Evolutionary conservation across 2,329 filamentous ascomycete species (phyloP).

Genomic region (Trichoderma simmonsii): DNA sequence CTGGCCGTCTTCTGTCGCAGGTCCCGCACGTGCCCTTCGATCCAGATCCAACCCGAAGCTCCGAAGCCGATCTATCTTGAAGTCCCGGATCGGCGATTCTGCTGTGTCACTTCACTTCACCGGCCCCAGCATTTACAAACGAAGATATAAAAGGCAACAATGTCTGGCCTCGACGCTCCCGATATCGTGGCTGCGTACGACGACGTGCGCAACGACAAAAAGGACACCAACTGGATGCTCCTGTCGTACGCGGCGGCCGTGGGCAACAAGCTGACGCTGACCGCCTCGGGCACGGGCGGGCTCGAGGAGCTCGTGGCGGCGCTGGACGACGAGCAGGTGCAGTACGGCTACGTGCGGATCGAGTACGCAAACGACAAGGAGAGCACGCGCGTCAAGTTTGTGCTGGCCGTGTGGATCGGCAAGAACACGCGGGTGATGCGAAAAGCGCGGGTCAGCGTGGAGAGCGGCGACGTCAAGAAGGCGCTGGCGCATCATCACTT

Average conservation of each 20-base stretch:
- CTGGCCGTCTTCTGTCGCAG: neutral
- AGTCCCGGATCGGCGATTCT: neutral
- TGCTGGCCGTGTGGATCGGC: conserved; percentile 66
- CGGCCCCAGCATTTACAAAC: neutral
- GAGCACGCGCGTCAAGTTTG: conserved; percentile 66
- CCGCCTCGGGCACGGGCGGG: conserved; percentile 58
- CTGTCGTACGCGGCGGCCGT: conserved; percentile 56
- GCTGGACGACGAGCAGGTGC: conserved; percentile 58
- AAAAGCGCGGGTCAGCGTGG: conserved; percentile 65
- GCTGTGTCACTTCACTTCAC: neutral
- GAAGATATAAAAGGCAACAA: conserved; percentile 28
- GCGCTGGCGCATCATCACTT: conserved; percentile 64
- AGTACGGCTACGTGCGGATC: conserved; percentile 64
- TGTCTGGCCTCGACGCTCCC: conserved; percentile 56
- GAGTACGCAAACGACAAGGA: conserved; percentile 71
- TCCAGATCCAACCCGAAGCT: neutral
- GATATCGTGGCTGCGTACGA: conserved; percentile 64
- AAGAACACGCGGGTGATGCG: conserved; percentile 64
- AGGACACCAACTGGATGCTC: conserved; percentile 64
- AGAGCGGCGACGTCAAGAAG: conserved; percentile 63
- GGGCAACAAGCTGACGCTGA: conserved; percentile 56
- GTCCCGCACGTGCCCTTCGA: conserved; percentile 10
- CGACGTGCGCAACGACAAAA: conserved; percentile 64
- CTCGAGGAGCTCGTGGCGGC: conserved; percentile 54
- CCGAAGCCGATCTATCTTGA: neutral